These are phyloP conservation scores for Hygrophorus pudorinus DNA, from an alignment of 768 basidiomycete genomes.

Conservation along the genomic window DNA sequence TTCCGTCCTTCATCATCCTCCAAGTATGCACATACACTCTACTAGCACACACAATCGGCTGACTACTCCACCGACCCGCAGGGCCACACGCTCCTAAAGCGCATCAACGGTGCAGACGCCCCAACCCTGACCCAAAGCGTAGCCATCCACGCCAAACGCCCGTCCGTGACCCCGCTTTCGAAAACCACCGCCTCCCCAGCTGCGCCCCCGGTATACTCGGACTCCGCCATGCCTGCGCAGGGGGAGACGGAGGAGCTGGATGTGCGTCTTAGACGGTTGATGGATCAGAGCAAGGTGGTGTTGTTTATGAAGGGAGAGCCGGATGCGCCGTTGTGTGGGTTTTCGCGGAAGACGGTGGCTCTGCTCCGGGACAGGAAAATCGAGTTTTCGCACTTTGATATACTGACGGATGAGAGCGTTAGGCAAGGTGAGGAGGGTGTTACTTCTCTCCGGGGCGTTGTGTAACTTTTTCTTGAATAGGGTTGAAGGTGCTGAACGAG, in stretches of 20 bases:
- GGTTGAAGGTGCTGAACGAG: slow-evolving; percentile 67
- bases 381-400: slow-evolving; percentile 72
- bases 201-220: slow-evolving; percentile 16
- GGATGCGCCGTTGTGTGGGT: slow-evolving; percentile 72
- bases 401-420: slow-evolving; percentile 71
- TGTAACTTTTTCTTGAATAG: slow-evolving; percentile 21
- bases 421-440: slow-evolving; percentile 50
- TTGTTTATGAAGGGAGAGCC: slow-evolving; percentile 90
- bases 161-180: slow-evolving; percentile 34
- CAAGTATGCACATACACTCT: too few species aligned
- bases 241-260: slow-evolving; percentile 64
- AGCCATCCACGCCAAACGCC: slow-evolving; percentile 35
- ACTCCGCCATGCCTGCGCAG: slow-evolving; percentile 10
- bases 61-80: slow-evolving; percentile 18
- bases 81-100: slow-evolving; percentile 82
- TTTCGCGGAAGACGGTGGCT: slow-evolving; percentile 65
- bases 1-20: slow-evolving; percentile 78
- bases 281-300: slow-evolving; percentile 72
- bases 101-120: slow-evolving; percentile 77
- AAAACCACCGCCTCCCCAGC: slow-evolving; percentile 36
- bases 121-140: slow-evolving; percentile 49
- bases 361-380: slow-evolving; percentile 57
- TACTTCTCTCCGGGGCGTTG: neutral
- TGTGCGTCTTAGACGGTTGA: slow-evolving; percentile 53
- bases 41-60: neutral